Conservation (phyloP, 441 rosid species). For the Arabidopsis lyrata region DNA sequence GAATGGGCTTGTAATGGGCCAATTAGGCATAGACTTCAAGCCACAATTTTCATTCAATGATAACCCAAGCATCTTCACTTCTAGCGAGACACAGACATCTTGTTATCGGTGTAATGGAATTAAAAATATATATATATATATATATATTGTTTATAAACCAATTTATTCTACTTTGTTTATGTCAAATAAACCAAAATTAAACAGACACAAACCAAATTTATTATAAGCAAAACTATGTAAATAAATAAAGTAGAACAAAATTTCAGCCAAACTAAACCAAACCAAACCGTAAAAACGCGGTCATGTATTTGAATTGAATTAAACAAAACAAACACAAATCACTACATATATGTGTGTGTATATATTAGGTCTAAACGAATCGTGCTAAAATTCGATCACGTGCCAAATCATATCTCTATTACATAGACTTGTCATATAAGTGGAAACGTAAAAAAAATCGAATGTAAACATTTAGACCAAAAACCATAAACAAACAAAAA, state of each 20-base stretch:
- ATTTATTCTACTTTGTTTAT: too few relatives aligned
- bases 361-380: not conserved
- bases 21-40: not conserved
- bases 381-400: constrained; percentile 15
- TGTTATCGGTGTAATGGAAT: not conserved
- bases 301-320: too few relatives aligned
- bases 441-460: constrained; percentile 30
- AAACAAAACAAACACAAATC: too few relatives aligned
- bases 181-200: too few relatives aligned
- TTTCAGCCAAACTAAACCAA: too few relatives aligned
- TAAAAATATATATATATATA: too few relatives aligned
- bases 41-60: not conserved
- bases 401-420: constrained; percentile 19
- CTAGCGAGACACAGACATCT: not conserved
- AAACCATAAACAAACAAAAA: not conserved
- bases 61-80: not conserved
- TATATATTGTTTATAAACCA: not conserved
- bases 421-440: constrained; percentile 37
- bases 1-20: constrained; percentile 17
- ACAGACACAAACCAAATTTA: too few relatives aligned
- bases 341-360: not conserved
- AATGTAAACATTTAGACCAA: constrained; percentile 30
- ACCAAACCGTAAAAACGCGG: too few relatives aligned
- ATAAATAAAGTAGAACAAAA: too few relatives aligned
- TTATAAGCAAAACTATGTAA: too few relatives aligned